A percentile compares a stretch with the other conserved stretches of the same genome.
Conservation (phyloP, 805 yeast genomes). For the Starmerella bombi region DNA sequence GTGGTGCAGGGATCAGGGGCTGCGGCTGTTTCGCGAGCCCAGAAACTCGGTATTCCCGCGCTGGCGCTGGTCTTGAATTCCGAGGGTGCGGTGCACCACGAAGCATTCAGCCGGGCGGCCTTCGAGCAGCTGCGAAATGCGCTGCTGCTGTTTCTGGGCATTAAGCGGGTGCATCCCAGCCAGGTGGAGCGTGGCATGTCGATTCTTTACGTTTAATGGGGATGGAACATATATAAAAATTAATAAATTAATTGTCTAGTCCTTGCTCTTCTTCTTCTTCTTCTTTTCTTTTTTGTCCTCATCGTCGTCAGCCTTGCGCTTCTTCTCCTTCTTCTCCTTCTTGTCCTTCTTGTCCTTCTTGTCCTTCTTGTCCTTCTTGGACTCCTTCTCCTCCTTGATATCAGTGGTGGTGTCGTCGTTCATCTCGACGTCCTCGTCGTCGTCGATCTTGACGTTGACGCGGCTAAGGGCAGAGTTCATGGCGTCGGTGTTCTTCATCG, state of each 20-base stretch:
- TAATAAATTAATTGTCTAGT: no score
- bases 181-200: conserved; percentile 11
- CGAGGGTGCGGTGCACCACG: conserved; percentile 27
- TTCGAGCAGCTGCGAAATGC: conserved; percentile 5
- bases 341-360: conserved; percentile 37
- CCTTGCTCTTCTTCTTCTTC: conserved; percentile 41
- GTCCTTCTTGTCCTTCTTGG: conserved; percentile 40
- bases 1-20: conserved; percentile 26
- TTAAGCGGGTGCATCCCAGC: neutral
- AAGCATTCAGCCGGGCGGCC: conserved; percentile 18
- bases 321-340: conserved; percentile 38
- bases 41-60: conserved; percentile 17
- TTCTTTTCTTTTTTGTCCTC: conserved; percentile 38
- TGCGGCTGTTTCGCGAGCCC: conserved; percentile 23
- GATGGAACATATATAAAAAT: neutral
- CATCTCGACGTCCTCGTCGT: conserved; percentile 36
- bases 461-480: conserved; percentile 79
- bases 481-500: conserved; percentile 92
- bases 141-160: conserved; percentile 6
- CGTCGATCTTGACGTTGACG: conserved; percentile 31
- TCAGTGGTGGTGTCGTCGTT: conserved; percentile 27
- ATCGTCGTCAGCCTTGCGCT: conserved; percentile 23
- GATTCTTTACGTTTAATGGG: conserved; percentile 14
- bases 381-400: conserved; percentile 36
- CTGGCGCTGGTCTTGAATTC: conserved; percentile 23